Percentiles rank a stretch among this genome's conserved stretches.
phyloP scores from a whole-genome alignment of 805 yeast genomes.

The Saccharomyces mikatae region DNA sequence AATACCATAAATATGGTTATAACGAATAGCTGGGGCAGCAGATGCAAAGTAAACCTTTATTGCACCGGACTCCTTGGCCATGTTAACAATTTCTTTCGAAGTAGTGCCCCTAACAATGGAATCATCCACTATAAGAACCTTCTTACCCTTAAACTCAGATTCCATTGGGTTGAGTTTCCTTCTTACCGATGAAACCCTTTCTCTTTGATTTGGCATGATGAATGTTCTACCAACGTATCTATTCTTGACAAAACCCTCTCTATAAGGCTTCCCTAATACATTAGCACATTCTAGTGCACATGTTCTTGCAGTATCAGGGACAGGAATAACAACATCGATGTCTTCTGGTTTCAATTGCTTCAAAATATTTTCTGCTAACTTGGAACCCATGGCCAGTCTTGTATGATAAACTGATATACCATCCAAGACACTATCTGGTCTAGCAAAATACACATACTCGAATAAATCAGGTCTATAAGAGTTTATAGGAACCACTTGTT shows the following conservation, averaged over 20 bases:
- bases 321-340: conserved; percentile 94
- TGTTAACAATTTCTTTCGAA: conserved; percentile 86
- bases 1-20: conserved; percentile 93
- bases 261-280: conserved; percentile 67
- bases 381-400: conserved; percentile 87
- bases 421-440: conserved; percentile 93
- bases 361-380: conserved; percentile 66
- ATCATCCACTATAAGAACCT: conserved; percentile 88
- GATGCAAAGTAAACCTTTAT: conserved; percentile 90
- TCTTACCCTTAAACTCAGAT: conserved; percentile 76
- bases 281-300: conserved; percentile 91
- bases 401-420: conserved; percentile 95
- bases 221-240: conserved; percentile 96
- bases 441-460: conserved; percentile 95
- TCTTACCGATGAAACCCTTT: conserved; percentile 87
- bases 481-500: conserved; percentile 72
- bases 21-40: conserved; percentile 96
- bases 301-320: conserved; percentile 96
- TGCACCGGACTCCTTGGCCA: conserved; percentile 99
- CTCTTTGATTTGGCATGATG: conserved; percentile 96
- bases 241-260: conserved; percentile 96
- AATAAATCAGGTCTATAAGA: conserved; percentile 91
- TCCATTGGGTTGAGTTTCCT: conserved; percentile 95
- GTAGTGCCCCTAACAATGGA: conserved; percentile 98
- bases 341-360: conserved; percentile 41